Conservation (phyloP, 768 basidiomycete species). For the Boletus huronensis region DNA sequence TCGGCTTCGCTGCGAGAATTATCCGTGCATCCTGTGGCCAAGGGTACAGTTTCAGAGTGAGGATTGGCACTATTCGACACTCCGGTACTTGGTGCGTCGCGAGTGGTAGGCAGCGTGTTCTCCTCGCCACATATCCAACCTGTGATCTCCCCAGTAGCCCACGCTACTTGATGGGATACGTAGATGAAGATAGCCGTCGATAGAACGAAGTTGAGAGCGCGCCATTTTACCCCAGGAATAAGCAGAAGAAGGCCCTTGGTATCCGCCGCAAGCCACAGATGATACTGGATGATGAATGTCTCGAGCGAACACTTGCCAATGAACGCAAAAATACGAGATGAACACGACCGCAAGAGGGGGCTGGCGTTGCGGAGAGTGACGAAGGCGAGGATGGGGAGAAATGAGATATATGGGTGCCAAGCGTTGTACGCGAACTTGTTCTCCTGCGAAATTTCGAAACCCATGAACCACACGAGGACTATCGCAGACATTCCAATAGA, state of each 20-base stretch:
- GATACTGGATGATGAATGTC: constrained; percentile 89
- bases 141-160: constrained; percentile 73
- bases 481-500: constrained; percentile 50
- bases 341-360: constrained; percentile 62
- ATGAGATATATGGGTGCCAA: constrained; percentile 82
- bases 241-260: constrained; percentile 79
- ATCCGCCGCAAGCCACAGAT: constrained; percentile 81
- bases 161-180: constrained; percentile 70
- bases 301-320: constrained; percentile 87
- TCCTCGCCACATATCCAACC: constrained; percentile 46
- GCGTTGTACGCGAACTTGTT: constrained; percentile 83
- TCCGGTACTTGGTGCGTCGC: constrained; percentile 1
- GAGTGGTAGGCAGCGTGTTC: constrained; percentile 22
- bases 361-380: constrained; percentile 74
- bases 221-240: constrained; percentile 68
- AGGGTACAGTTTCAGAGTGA: constrained; percentile 11
- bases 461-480: constrained; percentile 72
- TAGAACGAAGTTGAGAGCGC: constrained; percentile 74
- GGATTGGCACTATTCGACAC: not conserved
- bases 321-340: constrained; percentile 70
- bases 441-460: constrained; percentile 71
- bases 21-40: constrained; percentile 3
- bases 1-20: constrained; percentile 29
- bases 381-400: constrained; percentile 77
- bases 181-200: constrained; percentile 79